Conservation (phyloP, 768 basidiomycete species). For the Ramaria sp. region DNA sequence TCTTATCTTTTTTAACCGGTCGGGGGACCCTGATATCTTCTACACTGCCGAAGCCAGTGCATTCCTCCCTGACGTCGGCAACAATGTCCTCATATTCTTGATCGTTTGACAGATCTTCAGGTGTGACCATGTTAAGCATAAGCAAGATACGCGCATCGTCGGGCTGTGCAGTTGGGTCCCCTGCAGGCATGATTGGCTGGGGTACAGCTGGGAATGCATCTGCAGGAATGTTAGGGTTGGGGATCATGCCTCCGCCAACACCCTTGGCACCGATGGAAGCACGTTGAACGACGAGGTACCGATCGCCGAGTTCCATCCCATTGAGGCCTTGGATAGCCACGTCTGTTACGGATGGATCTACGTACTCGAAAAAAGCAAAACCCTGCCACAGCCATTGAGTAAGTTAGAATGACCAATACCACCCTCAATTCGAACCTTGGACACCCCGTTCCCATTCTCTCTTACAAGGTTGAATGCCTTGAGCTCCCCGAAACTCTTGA, state of each 20-base stretch:
- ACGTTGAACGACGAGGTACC: conserved; percentile 90
- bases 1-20: conserved; percentile 78
- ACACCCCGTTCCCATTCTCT: conserved; percentile 79
- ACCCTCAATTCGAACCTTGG: conserved; percentile 49
- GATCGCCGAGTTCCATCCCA: conserved; percentile 96
- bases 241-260: conserved; percentile 50
- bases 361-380: conserved; percentile 99
- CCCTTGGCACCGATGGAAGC: conserved; percentile 90
- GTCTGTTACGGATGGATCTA: conserved; percentile 80
- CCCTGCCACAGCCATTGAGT: conserved; percentile 42
- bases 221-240: conserved; percentile 56
- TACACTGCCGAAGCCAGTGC: conserved; percentile 66
- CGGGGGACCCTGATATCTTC: conserved; percentile 84
- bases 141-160: conserved; percentile 75
- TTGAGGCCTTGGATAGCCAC: conserved; percentile 93
- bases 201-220: conserved; percentile 79
- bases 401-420: background rate
- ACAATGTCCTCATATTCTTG: conserved; percentile 89
- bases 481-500: conserved; percentile 95
- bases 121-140: conserved; percentile 97
- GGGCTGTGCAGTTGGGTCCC: conserved; percentile 40
- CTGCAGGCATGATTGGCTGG: conserved; percentile 80
- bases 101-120: conserved; percentile 86
- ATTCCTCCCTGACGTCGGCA: conserved; percentile 92
- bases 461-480: conserved; percentile 97